These are phyloP conservation scores for Acer saccharum DNA, from an alignment of 345 rosid species.

Conservation along the genomic window DNA sequence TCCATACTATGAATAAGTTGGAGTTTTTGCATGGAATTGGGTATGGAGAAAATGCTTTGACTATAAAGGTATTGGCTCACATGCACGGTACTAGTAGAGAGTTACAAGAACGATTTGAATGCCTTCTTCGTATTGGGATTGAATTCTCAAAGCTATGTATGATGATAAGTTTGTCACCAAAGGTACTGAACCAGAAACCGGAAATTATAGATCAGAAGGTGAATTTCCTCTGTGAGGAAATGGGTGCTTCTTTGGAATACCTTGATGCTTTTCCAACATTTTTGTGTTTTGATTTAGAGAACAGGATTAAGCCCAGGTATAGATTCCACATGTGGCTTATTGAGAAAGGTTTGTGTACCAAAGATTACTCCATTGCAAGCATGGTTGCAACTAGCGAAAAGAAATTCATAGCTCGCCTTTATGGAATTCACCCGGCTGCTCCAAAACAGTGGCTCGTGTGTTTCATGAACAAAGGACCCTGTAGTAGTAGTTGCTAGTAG, in stretches of 20 bases:
- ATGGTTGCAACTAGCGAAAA: conserved; percentile 71
- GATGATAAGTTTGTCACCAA: conserved; percentile 49
- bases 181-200: conserved; percentile 61
- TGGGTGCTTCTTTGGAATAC: conserved; percentile 46
- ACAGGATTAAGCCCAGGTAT: conserved; percentile 60
- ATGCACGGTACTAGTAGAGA: conserved; percentile 58
- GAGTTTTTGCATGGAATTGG: conserved; percentile 59
- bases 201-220: conserved; percentile 49
- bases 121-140: conserved; percentile 45
- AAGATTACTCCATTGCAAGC: conserved; percentile 57
- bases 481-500: conserved; percentile 9
- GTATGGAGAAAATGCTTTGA: conserved; percentile 59
- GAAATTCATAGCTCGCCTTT: conserved; percentile 49
- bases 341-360: conserved; percentile 47
- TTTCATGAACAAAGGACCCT: conserved; percentile 32
- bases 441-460: conserved; percentile 59
- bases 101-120: conserved; percentile 49
- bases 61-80: conserved; percentile 42
- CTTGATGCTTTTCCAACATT: conserved; percentile 55
- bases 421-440: conserved; percentile 65
- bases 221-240: conserved; percentile 46
- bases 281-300: conserved; percentile 64
- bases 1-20: conserved; percentile 53
- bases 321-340: conserved; percentile 55
- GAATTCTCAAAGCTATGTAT: conserved; percentile 50